Conservation (phyloP, 2,329 filamentous ascomycete species). For the Penicillium rolfsii region DNA sequence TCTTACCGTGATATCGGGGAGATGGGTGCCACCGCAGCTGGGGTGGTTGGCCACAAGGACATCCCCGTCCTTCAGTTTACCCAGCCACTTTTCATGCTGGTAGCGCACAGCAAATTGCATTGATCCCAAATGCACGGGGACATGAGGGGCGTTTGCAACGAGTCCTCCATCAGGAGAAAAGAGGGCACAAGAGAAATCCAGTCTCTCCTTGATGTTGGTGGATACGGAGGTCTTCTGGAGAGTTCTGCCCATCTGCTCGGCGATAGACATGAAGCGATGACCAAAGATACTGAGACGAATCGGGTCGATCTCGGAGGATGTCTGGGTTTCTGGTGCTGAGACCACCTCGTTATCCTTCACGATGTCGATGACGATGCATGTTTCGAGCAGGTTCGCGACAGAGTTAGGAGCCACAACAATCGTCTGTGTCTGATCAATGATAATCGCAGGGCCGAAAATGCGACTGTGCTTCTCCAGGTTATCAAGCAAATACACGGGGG, state of each 20-base stretch:
- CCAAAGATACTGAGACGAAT: slow-evolving; percentile 60
- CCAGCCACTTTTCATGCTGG: slow-evolving; percentile 78
- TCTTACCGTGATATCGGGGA: slow-evolving; percentile 76
- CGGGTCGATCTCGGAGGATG: slow-evolving; percentile 47
- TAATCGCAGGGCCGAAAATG: slow-evolving; percentile 71
- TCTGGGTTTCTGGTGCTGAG: slow-evolving; percentile 19
- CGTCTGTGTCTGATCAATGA: slow-evolving; percentile 75
- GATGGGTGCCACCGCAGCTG: slow-evolving; percentile 79
- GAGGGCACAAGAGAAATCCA: slow-evolving; percentile 81
- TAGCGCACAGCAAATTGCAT: slow-evolving; percentile 84
- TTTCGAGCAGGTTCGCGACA: slow-evolving; percentile 76
- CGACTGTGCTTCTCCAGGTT: slow-evolving; percentile 39
- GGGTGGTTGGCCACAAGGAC: slow-evolving; percentile 85
- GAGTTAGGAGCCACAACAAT: slow-evolving; percentile 84
- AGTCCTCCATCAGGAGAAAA: slow-evolving; percentile 76
- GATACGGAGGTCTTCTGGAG: slow-evolving; percentile 60
- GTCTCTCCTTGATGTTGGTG: slow-evolving; percentile 79
- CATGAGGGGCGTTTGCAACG: slow-evolving; percentile 70
- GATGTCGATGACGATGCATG: slow-evolving; percentile 87
- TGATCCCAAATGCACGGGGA: slow-evolving; percentile 78
- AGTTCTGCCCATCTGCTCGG: slow-evolving; percentile 62
- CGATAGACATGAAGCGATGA: slow-evolving; percentile 62
- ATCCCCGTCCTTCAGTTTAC: slow-evolving; percentile 75
- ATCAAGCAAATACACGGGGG: slow-evolving; percentile 42
- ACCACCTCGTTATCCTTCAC: slow-evolving; percentile 56